Evolutionary conservation across 805 yeast genomes (phyloP).

Genomic region (Jamesozyma spencerorum): DNA sequence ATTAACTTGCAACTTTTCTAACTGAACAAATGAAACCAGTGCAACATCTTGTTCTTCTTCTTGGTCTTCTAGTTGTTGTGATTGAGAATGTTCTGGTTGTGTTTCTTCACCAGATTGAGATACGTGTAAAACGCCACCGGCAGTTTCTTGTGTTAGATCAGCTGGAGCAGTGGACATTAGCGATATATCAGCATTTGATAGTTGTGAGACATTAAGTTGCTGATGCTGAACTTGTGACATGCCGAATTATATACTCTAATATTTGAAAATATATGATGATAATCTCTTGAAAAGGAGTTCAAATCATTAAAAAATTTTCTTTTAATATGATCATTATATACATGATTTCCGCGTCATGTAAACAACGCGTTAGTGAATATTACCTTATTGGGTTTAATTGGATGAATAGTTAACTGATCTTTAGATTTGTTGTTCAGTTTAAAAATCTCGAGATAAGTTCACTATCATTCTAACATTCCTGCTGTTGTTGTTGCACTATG

Average conservation of each 20-base stretch:
- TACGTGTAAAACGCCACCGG: conserved; percentile 3
- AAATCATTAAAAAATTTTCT: too few species aligned
- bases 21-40: conserved; percentile 27
- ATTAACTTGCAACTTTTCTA: conserved; percentile 48
- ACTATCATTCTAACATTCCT: too few species aligned
- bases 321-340: too few species aligned
- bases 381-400: too few species aligned
- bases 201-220: not conserved
- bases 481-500: too few species aligned
- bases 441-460: too few species aligned
- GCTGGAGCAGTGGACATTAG: conserved; percentile 22
- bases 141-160: conserved; percentile 11
- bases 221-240: conserved; percentile 9
- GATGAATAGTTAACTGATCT: too few species aligned
- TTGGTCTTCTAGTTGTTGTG: conserved; percentile 8
- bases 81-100: not conserved
- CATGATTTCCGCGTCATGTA: not conserved
- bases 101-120: not conserved
- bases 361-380: conserved; percentile 1
- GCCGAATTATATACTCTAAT: not conserved
- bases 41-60: conserved; percentile 46
- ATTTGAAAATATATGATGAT: too few species aligned
- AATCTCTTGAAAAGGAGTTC: too few species aligned
- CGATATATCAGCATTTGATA: conserved; percentile 7
- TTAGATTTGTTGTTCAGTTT: too few species aligned